Conservation (phyloP, 2,329 filamentous ascomycete species). For the Penicillium sp. region DNA sequence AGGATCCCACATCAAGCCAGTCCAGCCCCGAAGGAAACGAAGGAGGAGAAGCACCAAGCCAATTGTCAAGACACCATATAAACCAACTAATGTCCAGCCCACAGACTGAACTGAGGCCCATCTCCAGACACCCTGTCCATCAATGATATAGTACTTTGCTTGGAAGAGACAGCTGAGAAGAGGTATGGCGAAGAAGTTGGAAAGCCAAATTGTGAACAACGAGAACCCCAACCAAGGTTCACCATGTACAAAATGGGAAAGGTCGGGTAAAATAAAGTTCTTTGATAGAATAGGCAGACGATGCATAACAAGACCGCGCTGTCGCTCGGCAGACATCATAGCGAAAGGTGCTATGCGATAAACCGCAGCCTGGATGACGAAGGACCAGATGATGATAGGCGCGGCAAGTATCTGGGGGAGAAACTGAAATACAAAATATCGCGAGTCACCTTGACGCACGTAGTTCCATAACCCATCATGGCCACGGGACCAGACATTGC, state of each 20-base stretch:
- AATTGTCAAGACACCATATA: conserved; percentile 68
- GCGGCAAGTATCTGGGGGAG: conserved; percentile 75
- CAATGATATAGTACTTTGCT: conserved; percentile 60
- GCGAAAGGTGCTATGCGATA: conserved; percentile 75
- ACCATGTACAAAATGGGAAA: conserved; percentile 66
- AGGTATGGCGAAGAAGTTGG: conserved; percentile 71
- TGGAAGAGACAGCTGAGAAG: conserved; percentile 76
- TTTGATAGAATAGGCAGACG: conserved; percentile 59
- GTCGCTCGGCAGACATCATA: conserved; percentile 67
- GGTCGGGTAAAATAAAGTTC: conserved; percentile 67
- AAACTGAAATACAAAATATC: conserved; percentile 85
- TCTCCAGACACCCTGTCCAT: conserved; percentile 62
- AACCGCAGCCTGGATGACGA: conserved; percentile 71
- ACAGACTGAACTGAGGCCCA: conserved; percentile 79
- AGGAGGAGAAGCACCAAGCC: conserved; percentile 59
- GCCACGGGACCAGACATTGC: conserved; percentile 64
- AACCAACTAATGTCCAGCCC: conserved; percentile 71
- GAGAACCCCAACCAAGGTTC: conserved; percentile 66
- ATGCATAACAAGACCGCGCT: conserved; percentile 62
- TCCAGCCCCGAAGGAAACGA: conserved; percentile 65
- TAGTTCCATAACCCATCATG: conserved; percentile 69
- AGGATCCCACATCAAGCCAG: conserved; percentile 82
- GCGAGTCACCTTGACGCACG: conserved; percentile 64
- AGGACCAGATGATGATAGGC: conserved; percentile 71
- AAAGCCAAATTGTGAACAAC: conserved; percentile 71